Evolutionary conservation across 2,329 filamentous ascomycete species (phyloP).

Genomic region (Aspergillus thermomutatus): DNA sequence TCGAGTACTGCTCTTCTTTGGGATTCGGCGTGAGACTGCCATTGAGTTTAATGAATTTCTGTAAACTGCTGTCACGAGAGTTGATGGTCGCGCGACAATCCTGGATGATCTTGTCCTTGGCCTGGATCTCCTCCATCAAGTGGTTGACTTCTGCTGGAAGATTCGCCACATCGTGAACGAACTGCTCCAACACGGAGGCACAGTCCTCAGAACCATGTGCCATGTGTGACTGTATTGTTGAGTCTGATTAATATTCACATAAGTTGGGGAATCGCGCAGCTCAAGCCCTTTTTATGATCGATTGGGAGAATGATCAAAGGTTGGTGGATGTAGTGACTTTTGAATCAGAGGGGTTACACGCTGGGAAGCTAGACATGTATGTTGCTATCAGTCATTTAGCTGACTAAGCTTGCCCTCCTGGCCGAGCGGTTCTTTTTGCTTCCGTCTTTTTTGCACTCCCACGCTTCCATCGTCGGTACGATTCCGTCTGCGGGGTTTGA

Average conservation of each 20-base stretch:
- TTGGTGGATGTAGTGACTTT: neutral
- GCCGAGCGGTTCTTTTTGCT: neutral
- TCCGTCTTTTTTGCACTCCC: neutral
- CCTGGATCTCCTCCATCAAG: conserved; percentile 64
- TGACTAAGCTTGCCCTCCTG: neutral
- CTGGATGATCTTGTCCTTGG: conserved; percentile 60
- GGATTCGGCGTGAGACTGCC: conserved; percentile 60
- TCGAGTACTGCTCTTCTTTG: conserved; percentile 61
- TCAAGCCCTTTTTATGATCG: neutral
- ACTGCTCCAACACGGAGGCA: conserved; percentile 62
- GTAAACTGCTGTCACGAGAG: conserved; percentile 58
- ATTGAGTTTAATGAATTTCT: conserved; percentile 63
- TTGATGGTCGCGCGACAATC: conserved; percentile 56
- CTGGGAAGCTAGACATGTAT: too few relatives aligned
- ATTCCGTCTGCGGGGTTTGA: neutral
- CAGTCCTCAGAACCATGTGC: conserved; percentile 55
- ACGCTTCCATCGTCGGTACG: neutral
- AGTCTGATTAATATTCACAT: neutral
- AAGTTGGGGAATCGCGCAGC: neutral
- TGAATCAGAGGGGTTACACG: too few relatives aligned
- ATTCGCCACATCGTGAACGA: conserved; percentile 62
- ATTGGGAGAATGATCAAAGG: neutral
- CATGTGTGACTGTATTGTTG: conserved; percentile 30
- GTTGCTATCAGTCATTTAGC: neutral
- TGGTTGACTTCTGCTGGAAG: conserved; percentile 63